Conservation (phyloP, 352 stramenopile species). For the Hyaloperonospora brassicae region DNA sequence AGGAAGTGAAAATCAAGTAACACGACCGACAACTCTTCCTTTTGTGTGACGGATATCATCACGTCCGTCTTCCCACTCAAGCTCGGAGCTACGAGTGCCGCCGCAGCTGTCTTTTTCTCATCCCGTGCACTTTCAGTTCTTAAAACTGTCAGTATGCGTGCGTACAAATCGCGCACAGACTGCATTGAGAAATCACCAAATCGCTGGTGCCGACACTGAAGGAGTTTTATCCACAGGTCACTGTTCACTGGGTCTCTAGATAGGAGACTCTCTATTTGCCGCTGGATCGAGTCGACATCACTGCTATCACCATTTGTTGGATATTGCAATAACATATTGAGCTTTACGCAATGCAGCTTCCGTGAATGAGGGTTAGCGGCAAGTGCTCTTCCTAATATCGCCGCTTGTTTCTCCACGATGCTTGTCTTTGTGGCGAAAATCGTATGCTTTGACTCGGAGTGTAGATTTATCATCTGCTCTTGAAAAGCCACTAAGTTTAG, state of each 20-base stretch:
- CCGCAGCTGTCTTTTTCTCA: constrained; percentile 5
- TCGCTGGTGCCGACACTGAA: constrained; percentile 44
- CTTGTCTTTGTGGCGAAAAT: constrained; percentile 18
- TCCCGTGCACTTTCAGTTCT: constrained; percentile 22
- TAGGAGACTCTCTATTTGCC: constrained; percentile 47
- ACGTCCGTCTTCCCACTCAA: not conserved
- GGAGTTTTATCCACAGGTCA: constrained; percentile 48
- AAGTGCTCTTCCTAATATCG: constrained; percentile 53
- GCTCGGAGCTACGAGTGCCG: not conserved
- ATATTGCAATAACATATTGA: constrained; percentile 41
- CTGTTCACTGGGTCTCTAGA: constrained; percentile 37
- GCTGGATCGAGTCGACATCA: constrained; percentile 27
- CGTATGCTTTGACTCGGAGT: constrained; percentile 23
- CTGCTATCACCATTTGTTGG: constrained; percentile 7
- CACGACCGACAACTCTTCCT: constrained; percentile 12
- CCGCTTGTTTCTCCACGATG: constrained; percentile 55
- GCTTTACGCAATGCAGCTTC: constrained; percentile 35
- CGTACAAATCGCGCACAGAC: constrained; percentile 58
- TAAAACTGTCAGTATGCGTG: constrained; percentile 48
- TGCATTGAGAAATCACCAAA: constrained; percentile 71
- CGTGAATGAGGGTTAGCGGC: constrained; percentile 37
- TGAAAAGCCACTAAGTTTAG: constrained; percentile 73
- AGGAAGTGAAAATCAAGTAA: constrained; percentile 44
- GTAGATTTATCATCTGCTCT: constrained; percentile 42
- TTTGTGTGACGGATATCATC: not conserved